phyloP scores from a whole-genome alignment of 768 basidiomycete species.

The Phanerodontia chrysosporium region DNA sequence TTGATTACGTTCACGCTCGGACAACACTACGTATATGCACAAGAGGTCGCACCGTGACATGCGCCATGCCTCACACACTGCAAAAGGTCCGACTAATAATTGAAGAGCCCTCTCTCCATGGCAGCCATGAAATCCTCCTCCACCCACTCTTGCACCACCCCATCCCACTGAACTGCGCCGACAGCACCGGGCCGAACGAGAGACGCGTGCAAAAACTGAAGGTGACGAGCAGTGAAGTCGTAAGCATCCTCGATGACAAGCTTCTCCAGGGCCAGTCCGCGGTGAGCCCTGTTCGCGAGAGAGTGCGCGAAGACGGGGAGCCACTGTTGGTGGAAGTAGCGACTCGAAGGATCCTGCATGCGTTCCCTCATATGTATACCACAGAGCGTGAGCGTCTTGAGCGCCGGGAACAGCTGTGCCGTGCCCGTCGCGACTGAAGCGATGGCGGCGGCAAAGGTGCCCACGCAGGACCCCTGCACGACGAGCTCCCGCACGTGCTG shows the following conservation, averaged over 20 bases:
- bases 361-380: neutral
- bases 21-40: no score
- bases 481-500: neutral
- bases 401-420: neutral
- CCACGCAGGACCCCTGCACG: neutral
- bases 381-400: neutral
- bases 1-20: no score
- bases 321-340: neutral
- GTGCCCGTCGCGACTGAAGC: neutral
- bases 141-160: neutral
- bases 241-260: neutral
- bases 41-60: no score
- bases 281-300: neutral
- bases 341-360: neutral
- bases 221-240: neutral
- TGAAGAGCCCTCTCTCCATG: no score
- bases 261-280: neutral
- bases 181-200: neutral
- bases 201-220: neutral
- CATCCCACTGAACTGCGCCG: neutral
- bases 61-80: no score
- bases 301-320: neutral
- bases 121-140: neutral
- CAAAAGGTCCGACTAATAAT: no score
- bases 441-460: neutral